Evolutionary conservation across 805 yeast genomes (phyloP), one percentile per base, ranked within the genome.

Genomic region (Groenewaldozyma salmanticensis): DNA sequence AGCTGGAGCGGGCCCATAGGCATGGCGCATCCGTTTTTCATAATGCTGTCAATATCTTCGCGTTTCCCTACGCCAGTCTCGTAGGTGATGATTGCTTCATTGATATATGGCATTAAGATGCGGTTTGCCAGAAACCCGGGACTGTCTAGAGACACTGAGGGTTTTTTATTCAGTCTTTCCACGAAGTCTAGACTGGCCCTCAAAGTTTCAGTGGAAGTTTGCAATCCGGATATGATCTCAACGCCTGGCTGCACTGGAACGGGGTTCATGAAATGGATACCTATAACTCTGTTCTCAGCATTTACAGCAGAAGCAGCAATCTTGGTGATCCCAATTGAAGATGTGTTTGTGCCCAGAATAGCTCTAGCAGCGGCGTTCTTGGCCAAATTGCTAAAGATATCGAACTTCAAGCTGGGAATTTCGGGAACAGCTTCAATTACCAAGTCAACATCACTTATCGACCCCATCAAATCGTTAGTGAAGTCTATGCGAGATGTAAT

Each of bases 51-150:
- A 40, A 66, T 64, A 43, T 64, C 68, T 44, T 66, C 67, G 42
- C 58, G 54, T 24, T 47, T 31, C 35, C 70, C 70, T 19, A 64
- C 44, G 9, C 70, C 70, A 16, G 62, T 58, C 53, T 66, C 70
- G 6, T 59, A 44, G 32, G 62, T 53, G 29, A 62, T 51, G 41
- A 65, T 56, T 13, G 71, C 70, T 53, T 66, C 71, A 46, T 66
- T 66, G 52, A 66, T 61, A 52, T 66, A 66, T 13, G 70, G 70
- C 52, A 65, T 53, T 37, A 66, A 55, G 29, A 66, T 57, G 27
- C 71, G 57, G 53, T 66, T 66, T 37, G 70, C 70, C 27, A 66
- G 46, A 47, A 66, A 66, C n/a, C 71, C 70, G 2, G 70, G 71
- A 18, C 59, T 39, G 50, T 66, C 70, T 36, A 46, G 43, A 27